Evolutionary conservation across 768 basidiomycete genomes (phyloP), one percentile per base, ranked within the genome.

Genomic region (Mrakia frigida): DNA sequence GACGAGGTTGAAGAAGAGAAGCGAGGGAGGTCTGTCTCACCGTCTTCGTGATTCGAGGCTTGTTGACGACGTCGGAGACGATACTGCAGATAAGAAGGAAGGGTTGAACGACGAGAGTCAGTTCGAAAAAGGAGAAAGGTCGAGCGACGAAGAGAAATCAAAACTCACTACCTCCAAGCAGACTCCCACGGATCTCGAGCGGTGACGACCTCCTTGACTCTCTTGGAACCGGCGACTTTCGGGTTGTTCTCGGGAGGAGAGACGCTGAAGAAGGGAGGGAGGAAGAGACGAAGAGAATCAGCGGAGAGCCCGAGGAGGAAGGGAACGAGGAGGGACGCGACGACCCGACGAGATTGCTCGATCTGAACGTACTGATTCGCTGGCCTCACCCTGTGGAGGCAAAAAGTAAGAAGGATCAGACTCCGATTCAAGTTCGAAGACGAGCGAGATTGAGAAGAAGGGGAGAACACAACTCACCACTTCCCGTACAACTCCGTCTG

Each of bases 11-110:
- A 50, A 21, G 14, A 50, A 3, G 18, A 50, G 46, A 11, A 14
- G 16, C 43, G 43, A 1, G 43, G 10, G 16, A 9, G 43, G 5
- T 11, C 39, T 6, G 39, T 6, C 39, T 41, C 2, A 50, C 46
- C 56, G 56, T 56, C 56, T 56, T 56, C 11, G 56, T 56, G 56
- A 56, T 56, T 56, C 56, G 56, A 28, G 56, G 56, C 25, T 56
- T 56, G 56, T 25, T 25, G 23, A 56, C 56, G n/a, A 56, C 56
- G 10, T 56, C 28, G n/a, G 56, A 4, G 56, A 56, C 56, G 28
- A 56, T n/a, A 7, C 56, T 56, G 50, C n/a, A 18, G 3, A 28
- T 0, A 28, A 10, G 56, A 25, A n/a, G 11, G 53, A 28, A 56
- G 4, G 56, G n/a, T 52, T 23, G 9, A 52, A 18, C 43, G 18